Evolutionary conservation across 2,329 filamentous ascomycete species (phyloP).

Genomic region (Gnomoniopsis smithogilvyi): DNA sequence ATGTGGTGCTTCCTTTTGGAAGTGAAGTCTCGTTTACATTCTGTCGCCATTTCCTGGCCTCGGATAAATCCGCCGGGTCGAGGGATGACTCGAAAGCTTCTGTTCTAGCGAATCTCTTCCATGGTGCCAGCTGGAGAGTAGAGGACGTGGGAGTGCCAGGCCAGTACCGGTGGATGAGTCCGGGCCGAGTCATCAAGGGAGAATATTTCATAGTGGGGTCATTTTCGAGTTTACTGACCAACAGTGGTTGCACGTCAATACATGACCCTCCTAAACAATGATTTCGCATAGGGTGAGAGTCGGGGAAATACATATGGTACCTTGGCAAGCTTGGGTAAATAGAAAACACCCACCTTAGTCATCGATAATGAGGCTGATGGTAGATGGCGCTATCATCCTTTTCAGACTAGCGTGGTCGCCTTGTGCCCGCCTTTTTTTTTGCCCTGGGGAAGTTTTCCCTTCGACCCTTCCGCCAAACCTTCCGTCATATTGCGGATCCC

Average conservation of each 20-base stretch:
- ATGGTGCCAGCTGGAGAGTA: conserved; percentile 9
- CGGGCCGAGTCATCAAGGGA: conserved; percentile 1
- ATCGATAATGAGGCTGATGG: background rate
- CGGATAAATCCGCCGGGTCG: conserved; percentile 47
- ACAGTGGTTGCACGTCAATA: background rate
- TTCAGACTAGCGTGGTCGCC: background rate
- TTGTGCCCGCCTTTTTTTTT: background rate
- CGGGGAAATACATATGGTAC: too few species aligned
- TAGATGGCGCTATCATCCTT: background rate
- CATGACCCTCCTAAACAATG: too few species aligned
- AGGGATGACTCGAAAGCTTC: conserved; percentile 47
- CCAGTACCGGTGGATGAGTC: conserved; percentile 3
- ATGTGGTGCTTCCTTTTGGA: conserved; percentile 50
- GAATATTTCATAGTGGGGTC: conserved; percentile 5
- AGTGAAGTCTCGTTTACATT: conserved; percentile 41
- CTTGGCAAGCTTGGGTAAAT: too few species aligned
- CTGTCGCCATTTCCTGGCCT: conserved; percentile 50
- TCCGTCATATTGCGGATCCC: background rate
- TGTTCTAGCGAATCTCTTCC: conserved; percentile 29
- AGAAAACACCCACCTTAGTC: background rate
- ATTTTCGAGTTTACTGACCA: background rate
- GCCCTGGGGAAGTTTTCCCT: background rate
- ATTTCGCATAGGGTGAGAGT: too few species aligned
- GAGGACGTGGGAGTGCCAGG: conserved; percentile 1
- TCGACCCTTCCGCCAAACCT: background rate